phyloP scores from a whole-genome alignment of 2,329 filamentous ascomycete species.

The Amesomyces nigricolor region DNA sequence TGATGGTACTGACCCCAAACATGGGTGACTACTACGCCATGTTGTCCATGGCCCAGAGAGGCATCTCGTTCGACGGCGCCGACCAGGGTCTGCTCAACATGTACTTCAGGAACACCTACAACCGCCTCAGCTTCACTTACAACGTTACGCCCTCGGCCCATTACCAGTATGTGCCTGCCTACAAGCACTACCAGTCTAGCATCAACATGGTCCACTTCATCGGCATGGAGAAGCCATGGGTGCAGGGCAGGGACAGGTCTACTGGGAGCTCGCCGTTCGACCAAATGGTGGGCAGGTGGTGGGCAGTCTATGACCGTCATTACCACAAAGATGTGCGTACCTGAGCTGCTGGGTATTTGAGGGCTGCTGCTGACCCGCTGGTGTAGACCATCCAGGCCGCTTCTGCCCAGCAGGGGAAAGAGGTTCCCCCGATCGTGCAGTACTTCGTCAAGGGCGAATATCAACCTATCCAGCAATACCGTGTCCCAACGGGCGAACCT shows the following conservation, averaged over 20 bases:
- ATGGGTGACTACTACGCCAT: conserved; percentile 84
- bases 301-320: conserved; percentile 88
- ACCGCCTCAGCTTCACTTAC: conserved; percentile 89
- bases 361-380: conserved; percentile 4
- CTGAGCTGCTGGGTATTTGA: background rate
- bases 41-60: conserved; percentile 73
- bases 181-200: conserved; percentile 82
- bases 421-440: conserved; percentile 39
- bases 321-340: conserved; percentile 53
- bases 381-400: conserved; percentile 4
- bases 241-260: conserved; percentile 51
- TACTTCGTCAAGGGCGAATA: conserved; percentile 53
- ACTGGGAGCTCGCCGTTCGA: conserved; percentile 62
- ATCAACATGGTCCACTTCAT: conserved; percentile 96
- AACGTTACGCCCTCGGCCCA: conserved; percentile 95
- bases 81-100: conserved; percentile 95
- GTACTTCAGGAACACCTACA: conserved; percentile 78
- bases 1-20: conserved; percentile 86
- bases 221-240: conserved; percentile 86
- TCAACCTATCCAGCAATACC: conserved; percentile 32
- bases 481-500: conserved; percentile 33
- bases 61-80: conserved; percentile 92
- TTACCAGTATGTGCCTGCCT: conserved; percentile 96
- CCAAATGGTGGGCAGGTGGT: conserved; percentile 84
- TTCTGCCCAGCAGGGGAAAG: conserved; percentile 10